Percentiles rank a stretch among this genome's conserved stretches.
Conservation (phyloP, 1,284 basidiomycete genomes). For the Wallemia ichthyophaga region DNA sequence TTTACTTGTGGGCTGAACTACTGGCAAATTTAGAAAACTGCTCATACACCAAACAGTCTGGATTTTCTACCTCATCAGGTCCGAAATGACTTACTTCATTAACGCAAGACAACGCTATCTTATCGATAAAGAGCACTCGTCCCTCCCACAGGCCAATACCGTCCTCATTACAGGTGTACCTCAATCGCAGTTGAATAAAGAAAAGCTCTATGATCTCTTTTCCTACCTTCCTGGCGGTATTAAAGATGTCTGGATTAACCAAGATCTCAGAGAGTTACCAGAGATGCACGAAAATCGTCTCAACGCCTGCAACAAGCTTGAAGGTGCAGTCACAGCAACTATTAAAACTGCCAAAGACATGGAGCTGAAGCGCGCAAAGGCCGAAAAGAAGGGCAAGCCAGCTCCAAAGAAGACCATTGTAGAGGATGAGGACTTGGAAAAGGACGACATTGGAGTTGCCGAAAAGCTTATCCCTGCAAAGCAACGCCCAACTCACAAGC, state of each 20-base stretch:
- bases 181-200: slow-evolving; percentile 26
- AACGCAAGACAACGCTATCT: slow-evolving; percentile 57
- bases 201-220: slow-evolving; percentile 35
- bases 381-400: slow-evolving; percentile 14
- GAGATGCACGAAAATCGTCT: slow-evolving; percentile 49
- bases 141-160: slow-evolving; percentile 52
- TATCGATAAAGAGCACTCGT: slow-evolving; percentile 35
- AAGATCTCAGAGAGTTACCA: slow-evolving; percentile 56
- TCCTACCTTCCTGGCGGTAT: slow-evolving; percentile 52
- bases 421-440: slow-evolving; percentile 8
- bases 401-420: slow-evolving; percentile 13
- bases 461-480: slow-evolving; percentile 32
- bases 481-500: slow-evolving; percentile 49
- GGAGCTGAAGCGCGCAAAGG: slow-evolving; percentile 21
- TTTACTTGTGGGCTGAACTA: slow-evolving; percentile 31
- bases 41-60: too few relatives aligned
- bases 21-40: neutral
- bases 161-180: slow-evolving; percentile 71
- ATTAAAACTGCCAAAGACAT: slow-evolving; percentile 21
- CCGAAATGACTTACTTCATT: slow-evolving; percentile 54
- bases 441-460: slow-evolving; percentile 15
- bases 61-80: slow-evolving; percentile 50
- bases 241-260: slow-evolving; percentile 64
- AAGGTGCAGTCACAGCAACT: slow-evolving; percentile 53
- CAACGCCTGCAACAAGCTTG: slow-evolving; percentile 43